Percentiles rank a stretch among this genome's conserved stretches.
phyloP scores from a whole-genome alignment of 495 filamentous ascomycete genomes.

The Aspergillus kassunensis region DNA sequence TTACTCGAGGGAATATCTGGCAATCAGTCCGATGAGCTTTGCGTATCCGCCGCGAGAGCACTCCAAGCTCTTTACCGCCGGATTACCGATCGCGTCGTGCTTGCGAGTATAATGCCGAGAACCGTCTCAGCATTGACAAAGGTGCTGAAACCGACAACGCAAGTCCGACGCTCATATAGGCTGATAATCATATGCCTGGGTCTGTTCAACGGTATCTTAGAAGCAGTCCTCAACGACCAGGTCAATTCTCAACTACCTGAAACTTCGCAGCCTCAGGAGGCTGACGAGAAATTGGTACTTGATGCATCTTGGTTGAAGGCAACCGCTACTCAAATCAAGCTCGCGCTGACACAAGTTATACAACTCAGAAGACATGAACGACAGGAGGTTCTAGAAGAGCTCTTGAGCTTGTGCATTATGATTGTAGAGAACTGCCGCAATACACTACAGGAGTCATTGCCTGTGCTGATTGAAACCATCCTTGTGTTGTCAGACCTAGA shows the following conservation, averaged over 20 bases:
- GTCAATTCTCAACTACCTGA: slow-evolving; percentile 16
- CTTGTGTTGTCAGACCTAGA: slow-evolving; percentile 64
- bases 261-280: slow-evolving; percentile 25
- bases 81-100: slow-evolving; percentile 63
- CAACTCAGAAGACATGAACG: slow-evolving; percentile 73
- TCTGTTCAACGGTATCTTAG: slow-evolving; percentile 56
- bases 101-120: slow-evolving; percentile 83
- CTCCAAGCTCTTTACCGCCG: slow-evolving; percentile 58
- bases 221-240: slow-evolving; percentile 61
- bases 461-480: slow-evolving; percentile 75
- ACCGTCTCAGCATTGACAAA: slow-evolving; percentile 79
- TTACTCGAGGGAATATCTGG: slow-evolving; percentile 67
- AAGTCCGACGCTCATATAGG: slow-evolving; percentile 58
- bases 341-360: slow-evolving; percentile 75
- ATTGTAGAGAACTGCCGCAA: slow-evolving; percentile 72
- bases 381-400: slow-evolving; percentile 62
- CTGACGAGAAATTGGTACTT: slow-evolving; percentile 32
- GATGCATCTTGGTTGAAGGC: slow-evolving; percentile 73
- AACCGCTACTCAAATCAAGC: slow-evolving; percentile 76
- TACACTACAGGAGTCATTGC: slow-evolving; percentile 65
- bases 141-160: slow-evolving; percentile 63
- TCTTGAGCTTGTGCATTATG: slow-evolving; percentile 65
- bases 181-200: slow-evolving; percentile 60
- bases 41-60: slow-evolving; percentile 61
- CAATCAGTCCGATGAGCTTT: slow-evolving; percentile 56